Conservation (phyloP, 768 basidiomycete species). For the Suillus cothurnatus region DNA sequence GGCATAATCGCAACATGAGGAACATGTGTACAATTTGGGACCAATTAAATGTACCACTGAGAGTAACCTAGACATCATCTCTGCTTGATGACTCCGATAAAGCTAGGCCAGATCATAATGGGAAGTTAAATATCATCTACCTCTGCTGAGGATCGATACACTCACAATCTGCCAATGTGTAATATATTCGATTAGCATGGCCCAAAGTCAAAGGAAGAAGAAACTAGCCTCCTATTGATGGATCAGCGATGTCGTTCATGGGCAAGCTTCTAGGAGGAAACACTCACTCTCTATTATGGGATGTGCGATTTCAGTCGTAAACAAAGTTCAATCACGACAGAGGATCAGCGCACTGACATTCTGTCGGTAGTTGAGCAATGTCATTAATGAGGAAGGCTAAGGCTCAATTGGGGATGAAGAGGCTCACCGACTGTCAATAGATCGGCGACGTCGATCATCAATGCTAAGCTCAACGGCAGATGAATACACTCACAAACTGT, state of each 20-base stretch:
- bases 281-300: background rate
- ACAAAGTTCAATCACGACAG: background rate
- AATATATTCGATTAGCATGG: background rate
- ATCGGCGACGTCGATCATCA: background rate
- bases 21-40: background rate
- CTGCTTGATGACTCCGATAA: fast-evolving
- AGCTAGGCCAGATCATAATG: background rate
- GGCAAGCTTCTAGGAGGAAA: background rate
- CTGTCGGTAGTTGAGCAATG: background rate
- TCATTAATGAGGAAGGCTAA: background rate
- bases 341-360: background rate
- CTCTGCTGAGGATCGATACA: background rate
- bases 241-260: background rate
- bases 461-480: background rate
- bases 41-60: background rate
- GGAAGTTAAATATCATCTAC: background rate
- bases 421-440: too few species aligned
- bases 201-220: background rate
- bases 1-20: background rate
- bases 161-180: background rate
- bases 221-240: background rate
- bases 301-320: background rate
- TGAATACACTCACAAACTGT: background rate
- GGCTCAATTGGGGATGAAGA: background rate
- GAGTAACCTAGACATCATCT: background rate